phyloP scores from a whole-genome alignment of 1,284 basidiomycete genomes.

The Pseudomicrostroma phylloplanum region DNA sequence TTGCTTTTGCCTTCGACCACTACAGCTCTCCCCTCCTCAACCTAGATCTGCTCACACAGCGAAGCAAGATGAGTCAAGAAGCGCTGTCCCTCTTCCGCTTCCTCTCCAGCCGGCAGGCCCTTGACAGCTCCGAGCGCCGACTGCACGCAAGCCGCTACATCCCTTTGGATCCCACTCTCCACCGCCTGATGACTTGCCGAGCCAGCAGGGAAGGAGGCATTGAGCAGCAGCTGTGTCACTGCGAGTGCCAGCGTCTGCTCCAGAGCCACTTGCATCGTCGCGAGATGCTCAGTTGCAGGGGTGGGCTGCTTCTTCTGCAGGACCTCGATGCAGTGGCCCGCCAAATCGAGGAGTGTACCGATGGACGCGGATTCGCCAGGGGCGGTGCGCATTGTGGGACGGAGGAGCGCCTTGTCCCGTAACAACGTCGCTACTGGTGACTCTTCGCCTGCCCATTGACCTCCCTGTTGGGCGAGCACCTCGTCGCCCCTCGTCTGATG shows the following conservation, averaged over 20 bases:
- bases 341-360: conserved; percentile 42
- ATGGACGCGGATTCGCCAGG: conserved; percentile 34
- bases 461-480: conserved; percentile 62
- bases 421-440: conserved; percentile 66
- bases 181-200: background rate
- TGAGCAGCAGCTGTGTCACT: conserved; percentile 19
- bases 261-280: conserved; percentile 15
- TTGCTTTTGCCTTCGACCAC: too few relatives aligned
- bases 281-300: conserved; percentile 5
- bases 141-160: background rate
- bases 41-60: too few relatives aligned
- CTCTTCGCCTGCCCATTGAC: conserved; percentile 65
- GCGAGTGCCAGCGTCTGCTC: conserved; percentile 27
- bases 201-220: too few relatives aligned
- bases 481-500: conserved; percentile 65
- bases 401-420: conserved; percentile 50
- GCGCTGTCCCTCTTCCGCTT: too few relatives aligned
- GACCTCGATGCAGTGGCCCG: conserved; percentile 26
- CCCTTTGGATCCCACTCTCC: conserved; percentile 1
- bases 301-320: conserved; percentile 17
- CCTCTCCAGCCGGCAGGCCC: too few relatives aligned
- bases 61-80: too few relatives aligned
- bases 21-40: too few relatives aligned
- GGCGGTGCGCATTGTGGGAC: conserved; percentile 30
- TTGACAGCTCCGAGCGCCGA: too few relatives aligned